phyloP scores from a whole-genome alignment of 2,329 filamentous ascomycete genomes.

The Aspergillus ochraceoroseus region DNA sequence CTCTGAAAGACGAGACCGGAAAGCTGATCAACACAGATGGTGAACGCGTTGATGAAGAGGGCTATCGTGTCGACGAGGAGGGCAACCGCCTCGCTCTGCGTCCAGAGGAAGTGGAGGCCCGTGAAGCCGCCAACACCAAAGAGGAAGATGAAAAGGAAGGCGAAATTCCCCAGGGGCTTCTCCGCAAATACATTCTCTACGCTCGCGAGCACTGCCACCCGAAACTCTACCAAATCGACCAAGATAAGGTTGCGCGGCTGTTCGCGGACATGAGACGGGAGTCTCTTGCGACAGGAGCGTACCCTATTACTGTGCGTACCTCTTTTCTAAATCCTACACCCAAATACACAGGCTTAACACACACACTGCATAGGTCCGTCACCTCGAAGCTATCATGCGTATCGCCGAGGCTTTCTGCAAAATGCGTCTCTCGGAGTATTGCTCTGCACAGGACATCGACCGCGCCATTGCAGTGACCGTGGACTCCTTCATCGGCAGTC shows the following conservation, averaged over 20 bases:
- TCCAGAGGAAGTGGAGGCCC: constrained; percentile 46
- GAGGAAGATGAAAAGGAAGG: constrained; percentile 54
- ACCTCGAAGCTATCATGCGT: constrained; percentile 95
- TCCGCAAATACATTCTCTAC: constrained; percentile 96
- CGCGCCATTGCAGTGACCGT: constrained; percentile 95
- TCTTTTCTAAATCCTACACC: neutral
- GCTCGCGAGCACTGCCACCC: constrained; percentile 82
- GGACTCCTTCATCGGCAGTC: constrained; percentile 89
- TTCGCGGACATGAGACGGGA: constrained; percentile 97
- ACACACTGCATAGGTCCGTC: constrained; percentile 64
- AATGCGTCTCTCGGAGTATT: constrained; percentile 97
- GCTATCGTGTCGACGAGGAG: constrained; percentile 47
- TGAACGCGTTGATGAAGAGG: constrained; percentile 59
- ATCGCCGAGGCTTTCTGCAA: constrained; percentile 92
- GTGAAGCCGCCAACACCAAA: constrained; percentile 39
- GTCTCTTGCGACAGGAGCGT: constrained; percentile 86
- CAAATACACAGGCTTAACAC: constrained; percentile 3
- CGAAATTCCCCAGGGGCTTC: constrained; percentile 81
- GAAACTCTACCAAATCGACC: constrained; percentile 94
- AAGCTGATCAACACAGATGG: constrained; percentile 44
- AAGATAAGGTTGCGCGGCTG: constrained; percentile 89
- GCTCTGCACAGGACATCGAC: constrained; percentile 83
- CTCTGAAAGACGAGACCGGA: constrained; percentile 46
- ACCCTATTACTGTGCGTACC: constrained; percentile 85
- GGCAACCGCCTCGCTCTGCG: constrained; percentile 32